A percentile compares a stretch with the other conserved stretches of the same genome.
These are phyloP conservation scores for Trametes maxima DNA, from an alignment of 768 basidiomycete genomes.

Conservation along the genomic window DNA sequence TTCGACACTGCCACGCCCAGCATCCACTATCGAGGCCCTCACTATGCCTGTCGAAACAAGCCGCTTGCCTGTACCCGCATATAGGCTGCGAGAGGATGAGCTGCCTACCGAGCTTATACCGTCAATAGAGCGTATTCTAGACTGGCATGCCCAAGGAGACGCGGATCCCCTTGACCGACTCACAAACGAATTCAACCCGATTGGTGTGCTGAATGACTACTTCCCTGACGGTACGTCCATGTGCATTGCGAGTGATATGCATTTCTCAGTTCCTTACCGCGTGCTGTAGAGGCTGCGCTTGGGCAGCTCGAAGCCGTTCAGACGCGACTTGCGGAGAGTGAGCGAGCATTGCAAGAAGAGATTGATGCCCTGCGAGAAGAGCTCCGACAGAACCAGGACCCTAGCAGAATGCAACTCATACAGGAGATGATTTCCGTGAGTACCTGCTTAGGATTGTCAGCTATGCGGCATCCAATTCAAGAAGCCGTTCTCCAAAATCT, in stretches of 20 bases:
- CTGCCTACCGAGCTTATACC: constrained; percentile 69
- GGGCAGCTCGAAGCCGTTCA: constrained; percentile 73
- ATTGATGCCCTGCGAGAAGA: constrained; percentile 68
- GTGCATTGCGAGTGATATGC: background rate
- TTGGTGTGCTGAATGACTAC: constrained; percentile 60
- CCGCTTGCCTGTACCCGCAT: constrained; percentile 3
- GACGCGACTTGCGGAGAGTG: constrained; percentile 65
- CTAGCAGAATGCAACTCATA: constrained; percentile 84
- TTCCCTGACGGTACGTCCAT: constrained; percentile 72
- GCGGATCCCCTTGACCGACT: constrained; percentile 61
- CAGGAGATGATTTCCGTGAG: constrained; percentile 95
- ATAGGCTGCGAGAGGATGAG: constrained; percentile 41
- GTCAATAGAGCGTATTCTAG: constrained; percentile 71
- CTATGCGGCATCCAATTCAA: background rate
- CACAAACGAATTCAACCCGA: constrained; percentile 57
- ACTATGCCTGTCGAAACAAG: constrained; percentile 13
- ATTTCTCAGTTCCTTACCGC: background rate
- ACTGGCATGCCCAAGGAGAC: constrained; percentile 47
- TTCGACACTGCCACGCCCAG: no score
- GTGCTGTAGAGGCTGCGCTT: constrained; percentile 70
- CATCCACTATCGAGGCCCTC: no score
- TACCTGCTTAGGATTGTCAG: background rate
- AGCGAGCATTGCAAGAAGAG: constrained; percentile 69
- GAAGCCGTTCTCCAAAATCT: background rate
- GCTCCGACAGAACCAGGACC: constrained; percentile 78